Evolutionary conservation across 148 eudicot species (phyloP).

Genomic region (Polygonum maritimum): DNA sequence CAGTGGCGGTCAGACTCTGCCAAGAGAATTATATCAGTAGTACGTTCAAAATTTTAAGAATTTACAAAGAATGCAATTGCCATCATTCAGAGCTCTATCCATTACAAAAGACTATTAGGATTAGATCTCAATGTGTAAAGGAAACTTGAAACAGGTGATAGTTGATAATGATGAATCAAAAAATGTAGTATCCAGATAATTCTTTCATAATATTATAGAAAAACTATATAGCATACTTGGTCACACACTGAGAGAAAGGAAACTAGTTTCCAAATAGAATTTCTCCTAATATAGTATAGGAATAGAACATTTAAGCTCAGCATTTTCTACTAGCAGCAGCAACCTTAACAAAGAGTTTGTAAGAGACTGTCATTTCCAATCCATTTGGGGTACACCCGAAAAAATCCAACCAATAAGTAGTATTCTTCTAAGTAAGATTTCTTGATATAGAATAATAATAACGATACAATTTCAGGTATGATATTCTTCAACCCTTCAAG

Average conservation of each 20-base stretch:
- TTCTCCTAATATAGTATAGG: not conserved
- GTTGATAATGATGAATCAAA: not conserved
- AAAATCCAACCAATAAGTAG: not conserved
- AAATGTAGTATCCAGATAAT: not conserved
- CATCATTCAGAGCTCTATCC: not conserved
- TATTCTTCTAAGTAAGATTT: not conserved
- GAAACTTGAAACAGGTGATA: not conserved
- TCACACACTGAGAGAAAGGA: not conserved
- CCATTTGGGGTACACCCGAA: not conserved
- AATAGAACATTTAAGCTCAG: not conserved
- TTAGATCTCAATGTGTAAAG: not conserved
- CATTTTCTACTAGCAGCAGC: not conserved
- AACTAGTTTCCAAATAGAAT: not conserved
- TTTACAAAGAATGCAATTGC: not conserved
- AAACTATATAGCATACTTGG: not conserved
- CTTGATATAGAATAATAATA: not conserved
- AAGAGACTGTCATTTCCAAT: not conserved
- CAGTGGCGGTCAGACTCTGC: slow-evolving; percentile 87
- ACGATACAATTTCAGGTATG: not conserved
- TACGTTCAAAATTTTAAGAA: not conserved
- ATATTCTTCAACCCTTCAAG: not conserved
- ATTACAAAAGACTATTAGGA: not conserved
- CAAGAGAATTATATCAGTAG: not conserved
- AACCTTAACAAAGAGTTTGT: not conserved
- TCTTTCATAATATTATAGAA: not conserved